phyloP scores from a whole-genome alignment of 208 protist species.

The Leishmania amazonensis region DNA sequence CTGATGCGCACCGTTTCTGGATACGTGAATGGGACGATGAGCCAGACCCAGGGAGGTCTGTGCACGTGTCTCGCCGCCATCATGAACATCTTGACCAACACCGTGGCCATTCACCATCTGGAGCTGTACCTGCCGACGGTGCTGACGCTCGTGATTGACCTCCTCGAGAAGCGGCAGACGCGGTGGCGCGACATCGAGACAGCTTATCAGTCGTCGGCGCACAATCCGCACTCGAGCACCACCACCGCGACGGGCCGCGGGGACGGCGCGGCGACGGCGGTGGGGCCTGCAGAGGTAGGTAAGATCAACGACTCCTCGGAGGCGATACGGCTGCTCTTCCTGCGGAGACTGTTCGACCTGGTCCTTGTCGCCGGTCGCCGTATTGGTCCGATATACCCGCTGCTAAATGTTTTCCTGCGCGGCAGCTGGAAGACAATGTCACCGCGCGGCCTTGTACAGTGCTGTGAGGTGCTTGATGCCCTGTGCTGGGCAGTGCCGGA shows the following conservation, averaged over 20 bases:
- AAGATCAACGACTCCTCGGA: constrained; percentile 5
- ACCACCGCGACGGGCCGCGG: background rate
- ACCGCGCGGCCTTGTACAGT: constrained; percentile 40
- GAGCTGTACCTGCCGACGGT: constrained; percentile 68
- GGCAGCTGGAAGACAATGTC: constrained; percentile 45
- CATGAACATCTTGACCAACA: constrained; percentile 67
- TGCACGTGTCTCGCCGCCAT: constrained; percentile 63
- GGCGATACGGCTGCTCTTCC: constrained; percentile 34
- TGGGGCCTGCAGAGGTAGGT: background rate
- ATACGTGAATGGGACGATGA: constrained; percentile 57
- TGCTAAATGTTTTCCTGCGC: constrained; percentile 66
- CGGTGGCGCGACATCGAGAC: constrained; percentile 5
- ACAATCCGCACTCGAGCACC: background rate
- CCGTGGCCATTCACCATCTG: constrained; percentile 38
- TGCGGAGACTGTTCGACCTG: constrained; percentile 51
- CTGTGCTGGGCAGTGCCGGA: constrained; percentile 64
- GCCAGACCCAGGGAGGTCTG: constrained; percentile 68
- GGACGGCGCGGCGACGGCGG: background rate
- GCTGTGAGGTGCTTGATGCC: constrained; percentile 65
- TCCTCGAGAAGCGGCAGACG: constrained; percentile 28
- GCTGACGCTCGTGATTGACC: constrained; percentile 54
- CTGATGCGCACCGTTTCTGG: constrained; percentile 60
- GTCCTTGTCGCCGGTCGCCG: constrained; percentile 49
- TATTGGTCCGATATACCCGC: constrained; percentile 67
- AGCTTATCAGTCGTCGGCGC: background rate